Base-by-base conservation (phyloP, 345 rosid genomes). In the Euphorbia tirucalli region DNA sequence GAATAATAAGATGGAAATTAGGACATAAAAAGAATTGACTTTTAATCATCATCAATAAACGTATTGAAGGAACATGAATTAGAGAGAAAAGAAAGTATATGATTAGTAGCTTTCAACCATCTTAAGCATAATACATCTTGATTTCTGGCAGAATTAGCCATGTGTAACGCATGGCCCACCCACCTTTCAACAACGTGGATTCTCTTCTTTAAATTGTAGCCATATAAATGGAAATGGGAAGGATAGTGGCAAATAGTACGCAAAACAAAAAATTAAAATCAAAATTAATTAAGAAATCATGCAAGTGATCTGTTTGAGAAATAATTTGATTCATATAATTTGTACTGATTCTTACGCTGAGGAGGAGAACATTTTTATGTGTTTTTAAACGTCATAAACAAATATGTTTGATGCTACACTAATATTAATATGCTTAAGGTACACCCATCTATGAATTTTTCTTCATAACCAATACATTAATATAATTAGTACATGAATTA, bases 131-230 rank as follows among this genome's bases (percentile, higher is more conserved):
- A 19, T 11, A 7, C 39, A 35, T 56, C 16, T 55, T 41, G 44
- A 43, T 6, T 43, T 25, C 24, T 27, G 19, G 37, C 59, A 66
- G n/a, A 39, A 25, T 31, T 11, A 22, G 18, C 14, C 75, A 71
- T 65, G 71, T 59, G 75, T 48, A 15, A 66, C 11, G 2, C 28
- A 13, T 66, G 76, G 15, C 71, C 80, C 76, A 56, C 57, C 19
- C 58, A 66, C 62, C 80, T 49, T 65, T 62, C n/a, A 71, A 71
- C 37, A 50, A 77, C 58, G 28, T 21, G 21, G n/a, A 65, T 65
- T 43, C 56, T 52, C 54, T 50, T 18, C 64, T 41, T 67, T 15
- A 68, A 21, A 30, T 43, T 61, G 0, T 35, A n/a, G 14, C 75
- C 66, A 18, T 31, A 18, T 31, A 30, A 49, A n/a, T 56, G 30